These are phyloP conservation scores for Pezicula radicicola DNA, from an alignment of 2,329 filamentous ascomycete species.

Conservation along the genomic window DNA sequence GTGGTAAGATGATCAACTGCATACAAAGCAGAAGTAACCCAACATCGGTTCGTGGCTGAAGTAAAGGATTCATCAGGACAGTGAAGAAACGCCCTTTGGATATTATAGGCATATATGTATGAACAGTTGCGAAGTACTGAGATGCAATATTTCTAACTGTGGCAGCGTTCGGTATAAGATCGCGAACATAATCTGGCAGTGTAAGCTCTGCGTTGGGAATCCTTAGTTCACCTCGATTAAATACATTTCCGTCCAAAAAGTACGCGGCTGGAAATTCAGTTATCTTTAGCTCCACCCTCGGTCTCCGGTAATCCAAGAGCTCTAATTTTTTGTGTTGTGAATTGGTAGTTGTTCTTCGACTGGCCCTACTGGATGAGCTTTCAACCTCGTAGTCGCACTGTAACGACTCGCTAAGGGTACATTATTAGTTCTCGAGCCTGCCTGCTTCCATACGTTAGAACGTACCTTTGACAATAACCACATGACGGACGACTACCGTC, in stretches of 20 bases:
- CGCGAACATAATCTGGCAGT: not conserved
- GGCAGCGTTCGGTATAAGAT: not conserved
- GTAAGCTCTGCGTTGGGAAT: conserved; percentile 1
- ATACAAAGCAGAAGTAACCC: conserved; percentile 27
- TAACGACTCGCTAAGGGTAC: too few relatives aligned
- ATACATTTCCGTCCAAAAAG: conserved; percentile 6
- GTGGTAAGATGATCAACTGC: conserved; percentile 18
- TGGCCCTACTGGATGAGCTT: too few relatives aligned
- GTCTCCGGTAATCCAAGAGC: too few relatives aligned
- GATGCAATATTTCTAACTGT: conserved; percentile 8
- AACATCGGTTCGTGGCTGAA: conserved; percentile 20
- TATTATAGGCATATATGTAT: conserved; percentile 22
- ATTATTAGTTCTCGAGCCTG: too few relatives aligned
- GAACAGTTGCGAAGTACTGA: conserved; percentile 15
- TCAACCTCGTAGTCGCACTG: too few relatives aligned
- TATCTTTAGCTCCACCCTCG: too few relatives aligned
- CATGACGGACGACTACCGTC: too few relatives aligned
- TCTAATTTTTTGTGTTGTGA: too few relatives aligned
- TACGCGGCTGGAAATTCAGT: not conserved
- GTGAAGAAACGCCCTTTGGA: conserved; percentile 21
- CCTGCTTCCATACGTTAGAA: too few relatives aligned
- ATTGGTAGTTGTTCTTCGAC: too few relatives aligned
- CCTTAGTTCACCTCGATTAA: conserved; percentile 1
- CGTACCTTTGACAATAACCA: too few relatives aligned
- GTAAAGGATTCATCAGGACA: conserved; percentile 15